Evolutionary conservation across 176 grass and related monocot genomes (phyloP).

Genomic region (Paspalum notatum): DNA sequence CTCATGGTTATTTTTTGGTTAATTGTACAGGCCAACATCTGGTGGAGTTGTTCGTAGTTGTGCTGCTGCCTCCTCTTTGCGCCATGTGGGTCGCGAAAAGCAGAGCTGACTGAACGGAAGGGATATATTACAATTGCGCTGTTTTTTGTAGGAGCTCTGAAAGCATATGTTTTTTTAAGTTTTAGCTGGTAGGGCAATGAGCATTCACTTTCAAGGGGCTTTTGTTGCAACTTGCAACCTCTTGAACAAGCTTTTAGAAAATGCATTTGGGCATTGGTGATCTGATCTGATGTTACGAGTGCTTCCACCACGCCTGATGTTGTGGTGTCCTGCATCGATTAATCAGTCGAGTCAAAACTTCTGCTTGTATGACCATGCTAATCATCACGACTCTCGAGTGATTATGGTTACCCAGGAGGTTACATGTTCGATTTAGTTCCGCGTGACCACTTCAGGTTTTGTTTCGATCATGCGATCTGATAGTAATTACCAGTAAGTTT

Average conservation of each 20-base stretch:
- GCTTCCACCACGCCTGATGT: not conserved
- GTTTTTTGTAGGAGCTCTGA: slow-evolving; percentile 2
- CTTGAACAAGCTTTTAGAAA: slow-evolving; percentile 32
- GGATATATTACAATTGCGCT: slow-evolving; percentile 9
- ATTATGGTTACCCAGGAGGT: not conserved
- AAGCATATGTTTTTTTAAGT: not conserved
- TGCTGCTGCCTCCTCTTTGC: slow-evolving; percentile 24
- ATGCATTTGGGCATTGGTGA: slow-evolving; percentile 1
- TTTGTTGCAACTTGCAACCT: slow-evolving; percentile 35
- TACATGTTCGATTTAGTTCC: not conserved
- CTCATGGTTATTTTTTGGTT: slow-evolving; percentile 20
- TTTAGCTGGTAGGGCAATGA: slow-evolving; percentile 28
- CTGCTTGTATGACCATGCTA: not conserved
- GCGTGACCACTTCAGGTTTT: not conserved
- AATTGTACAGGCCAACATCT: slow-evolving; percentile 73
- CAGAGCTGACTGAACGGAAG: slow-evolving; percentile 19
- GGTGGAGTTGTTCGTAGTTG: slow-evolving; percentile 49
- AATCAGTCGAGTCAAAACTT: not conserved
- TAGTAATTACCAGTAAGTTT: too few relatives aligned
- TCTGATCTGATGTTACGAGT: slow-evolving; percentile 9
- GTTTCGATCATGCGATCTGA: not conserved
- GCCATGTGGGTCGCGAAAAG: slow-evolving; percentile 34
- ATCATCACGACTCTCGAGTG: not conserved
- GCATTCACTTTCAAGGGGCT: slow-evolving; percentile 33
- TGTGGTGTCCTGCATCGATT: not conserved